A percentile compares a stretch with the other conserved stretches of the same genome.
Conservation (phyloP, 345 rosid genomes). For the Populus tremula region DNA sequence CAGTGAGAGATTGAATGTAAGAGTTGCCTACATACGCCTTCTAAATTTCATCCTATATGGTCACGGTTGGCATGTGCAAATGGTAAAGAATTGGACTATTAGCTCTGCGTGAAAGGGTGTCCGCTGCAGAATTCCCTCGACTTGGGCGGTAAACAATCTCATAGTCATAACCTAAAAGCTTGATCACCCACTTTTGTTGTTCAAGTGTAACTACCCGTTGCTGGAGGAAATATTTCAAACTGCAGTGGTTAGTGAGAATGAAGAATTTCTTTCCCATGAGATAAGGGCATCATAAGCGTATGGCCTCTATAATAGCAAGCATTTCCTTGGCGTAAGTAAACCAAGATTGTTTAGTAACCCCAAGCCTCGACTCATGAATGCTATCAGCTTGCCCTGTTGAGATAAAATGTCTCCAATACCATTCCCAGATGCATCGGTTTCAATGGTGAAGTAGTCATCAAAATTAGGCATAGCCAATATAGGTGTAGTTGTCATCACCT, state of each 20-base stretch:
- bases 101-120: too few relatives aligned
- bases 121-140: too few relatives aligned
- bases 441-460: background rate
- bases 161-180: too few relatives aligned
- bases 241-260: background rate
- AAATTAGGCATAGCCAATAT: background rate
- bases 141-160: too few relatives aligned
- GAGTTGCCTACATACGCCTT: too few relatives aligned
- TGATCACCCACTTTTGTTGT: too few relatives aligned
- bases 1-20: too few relatives aligned
- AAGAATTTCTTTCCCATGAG: background rate
- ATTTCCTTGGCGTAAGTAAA: background rate
- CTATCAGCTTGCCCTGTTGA: background rate
- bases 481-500: background rate
- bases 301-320: background rate
- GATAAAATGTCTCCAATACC: background rate
- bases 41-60: too few relatives aligned
- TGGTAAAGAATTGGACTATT: too few relatives aligned
- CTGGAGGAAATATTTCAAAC: too few relatives aligned
- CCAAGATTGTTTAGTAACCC: background rate
- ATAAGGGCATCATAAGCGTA: background rate
- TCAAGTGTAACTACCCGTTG: too few relatives aligned
- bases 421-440: background rate
- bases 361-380: background rate
- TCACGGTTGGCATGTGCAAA: too few relatives aligned